Conservation (phyloP, 2,329 filamentous ascomycete species). For the Colletotrichum destructivum region DNA sequence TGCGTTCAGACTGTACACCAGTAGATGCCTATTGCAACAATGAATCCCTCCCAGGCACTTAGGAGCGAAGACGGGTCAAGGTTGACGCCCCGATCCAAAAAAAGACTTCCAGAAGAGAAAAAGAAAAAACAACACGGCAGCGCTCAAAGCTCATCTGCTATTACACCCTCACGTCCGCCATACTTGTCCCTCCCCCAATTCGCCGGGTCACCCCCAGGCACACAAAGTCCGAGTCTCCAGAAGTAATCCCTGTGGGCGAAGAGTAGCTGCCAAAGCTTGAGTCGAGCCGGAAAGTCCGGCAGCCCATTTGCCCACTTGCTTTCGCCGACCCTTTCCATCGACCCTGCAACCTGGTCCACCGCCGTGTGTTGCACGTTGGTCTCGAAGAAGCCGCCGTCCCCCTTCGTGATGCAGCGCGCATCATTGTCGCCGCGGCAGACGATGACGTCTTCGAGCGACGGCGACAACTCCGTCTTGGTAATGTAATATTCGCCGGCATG, state of each 20-base stretch:
- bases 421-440: constrained; percentile 83
- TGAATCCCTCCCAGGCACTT: not conserved
- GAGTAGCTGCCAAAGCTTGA: constrained; percentile 92
- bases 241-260: constrained; percentile 98
- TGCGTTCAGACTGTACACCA: not conserved
- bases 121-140: not conserved
- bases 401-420: constrained; percentile 77
- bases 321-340: not conserved
- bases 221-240: constrained; percentile 90
- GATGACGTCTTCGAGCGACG: constrained; percentile 76
- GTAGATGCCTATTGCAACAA: not conserved
- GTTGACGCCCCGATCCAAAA: not conserved
- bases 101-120: too few species aligned
- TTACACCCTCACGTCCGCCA: constrained; percentile 37
- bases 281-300: constrained; percentile 69
- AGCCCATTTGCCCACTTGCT: constrained; percentile 58
- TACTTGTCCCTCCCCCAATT: constrained; percentile 73
- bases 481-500: constrained; percentile 94
- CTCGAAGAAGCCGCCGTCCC: constrained; percentile 56
- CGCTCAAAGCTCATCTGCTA: constrained; percentile 34
- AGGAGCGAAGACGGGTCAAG: not conserved
- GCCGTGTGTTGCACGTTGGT: constrained; percentile 43
- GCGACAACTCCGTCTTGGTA: constrained; percentile 77
- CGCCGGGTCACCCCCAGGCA: constrained; percentile 82
- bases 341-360: constrained; percentile 38